Evolutionary conservation across 1,139 yeast species (phyloP), one percentile per base, ranked within the genome.

Genomic region (Candida pseudocylindracea): DNA sequence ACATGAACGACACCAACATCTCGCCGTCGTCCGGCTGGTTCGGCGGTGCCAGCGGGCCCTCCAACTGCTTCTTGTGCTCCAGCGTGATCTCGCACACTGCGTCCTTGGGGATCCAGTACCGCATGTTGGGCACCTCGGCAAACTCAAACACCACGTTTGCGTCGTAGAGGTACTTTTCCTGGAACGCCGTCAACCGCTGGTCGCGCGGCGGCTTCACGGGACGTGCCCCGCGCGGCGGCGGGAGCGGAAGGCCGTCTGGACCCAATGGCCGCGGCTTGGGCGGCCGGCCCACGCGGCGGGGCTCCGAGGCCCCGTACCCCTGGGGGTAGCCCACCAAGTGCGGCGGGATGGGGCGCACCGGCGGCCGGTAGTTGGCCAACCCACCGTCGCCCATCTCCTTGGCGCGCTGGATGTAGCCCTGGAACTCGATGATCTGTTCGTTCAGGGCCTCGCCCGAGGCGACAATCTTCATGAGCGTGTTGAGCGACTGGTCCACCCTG

Each of bases 91-190:
- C 95, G 38, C 76, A 58, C 4, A 85, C 64, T 2, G 88, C 67
- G 41, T 76, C 68, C 39, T 72, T 72, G 0, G 96, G 95, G 2
- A 85, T 45, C 37, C 65, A 53, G 43, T 67, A 85, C 35, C 96
- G 61, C 8, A 74, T 74, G 34, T 74, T 65, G 0, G 91, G 67
- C 46, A 73, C 74, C 42, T 88, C 96, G 29, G 64, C 64, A 51
- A 72, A 85, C 49, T 88, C 98, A 50, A 88, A 73, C 10, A 83
- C 71, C 32, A 88, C 50, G 33, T 80, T 76, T 0, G 92, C 83
- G 43, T 70, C 67, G 30, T 63, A 51, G 29, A 67, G 54, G 44
- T 76, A 76, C 44, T 68, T 62, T 41, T 73, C 85, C 44, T 76
- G 92, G 42, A 76, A 75, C 0, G 83, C 74, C 0, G 88, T 75